Evolutionary conservation across 805 yeast genomes (phyloP).

Genomic region (Wickerhamomyces tratensis): DNA sequence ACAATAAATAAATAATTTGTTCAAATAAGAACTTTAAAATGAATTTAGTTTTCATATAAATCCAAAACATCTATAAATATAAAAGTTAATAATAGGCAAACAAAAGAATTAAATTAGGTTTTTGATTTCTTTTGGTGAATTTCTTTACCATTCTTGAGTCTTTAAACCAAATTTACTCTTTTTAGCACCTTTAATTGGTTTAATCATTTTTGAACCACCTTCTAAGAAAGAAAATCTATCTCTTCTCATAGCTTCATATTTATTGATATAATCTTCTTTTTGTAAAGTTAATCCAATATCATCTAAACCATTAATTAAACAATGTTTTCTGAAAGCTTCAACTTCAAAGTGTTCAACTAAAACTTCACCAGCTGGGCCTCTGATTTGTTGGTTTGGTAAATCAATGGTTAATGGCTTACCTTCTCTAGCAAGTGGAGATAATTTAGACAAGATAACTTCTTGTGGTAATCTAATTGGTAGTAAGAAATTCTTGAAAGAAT

Average conservation of each 20-base stretch:
- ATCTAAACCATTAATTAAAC: slow-evolving; percentile 89
- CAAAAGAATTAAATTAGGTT: too few species aligned
- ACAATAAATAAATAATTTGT: too few species aligned
- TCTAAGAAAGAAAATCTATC: slow-evolving; percentile 85
- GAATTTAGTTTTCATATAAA: too few species aligned
- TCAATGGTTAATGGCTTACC: slow-evolving; percentile 70
- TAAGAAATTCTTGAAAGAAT: slow-evolving; percentile 93
- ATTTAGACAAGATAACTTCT: slow-evolving; percentile 57
- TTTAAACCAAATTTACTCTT: slow-evolving; percentile 56
- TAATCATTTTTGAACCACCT: slow-evolving; percentile 66
- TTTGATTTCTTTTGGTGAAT: background rate
- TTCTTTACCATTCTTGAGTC: slow-evolving; percentile 63
- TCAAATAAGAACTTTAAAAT: too few species aligned
- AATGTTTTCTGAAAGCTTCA: slow-evolving; percentile 89
- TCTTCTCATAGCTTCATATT: slow-evolving; percentile 72
- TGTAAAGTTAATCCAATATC: slow-evolving; percentile 94
- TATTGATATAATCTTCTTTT: slow-evolving; percentile 66
- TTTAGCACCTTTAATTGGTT: slow-evolving; percentile 61
- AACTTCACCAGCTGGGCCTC: slow-evolving; percentile 56
- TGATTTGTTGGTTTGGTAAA: slow-evolving; percentile 77
- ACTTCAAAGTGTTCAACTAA: slow-evolving; percentile 78
- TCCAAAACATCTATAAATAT: too few species aligned
- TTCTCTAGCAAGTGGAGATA: slow-evolving; percentile 71
- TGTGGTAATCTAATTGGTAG: slow-evolving; percentile 88
- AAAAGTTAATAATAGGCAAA: too few species aligned